Evolutionary conservation across 2,329 filamentous ascomycete genomes (phyloP), one percentile per base, ranked within the genome.

Genomic region (Trichoderma sp.): DNA sequence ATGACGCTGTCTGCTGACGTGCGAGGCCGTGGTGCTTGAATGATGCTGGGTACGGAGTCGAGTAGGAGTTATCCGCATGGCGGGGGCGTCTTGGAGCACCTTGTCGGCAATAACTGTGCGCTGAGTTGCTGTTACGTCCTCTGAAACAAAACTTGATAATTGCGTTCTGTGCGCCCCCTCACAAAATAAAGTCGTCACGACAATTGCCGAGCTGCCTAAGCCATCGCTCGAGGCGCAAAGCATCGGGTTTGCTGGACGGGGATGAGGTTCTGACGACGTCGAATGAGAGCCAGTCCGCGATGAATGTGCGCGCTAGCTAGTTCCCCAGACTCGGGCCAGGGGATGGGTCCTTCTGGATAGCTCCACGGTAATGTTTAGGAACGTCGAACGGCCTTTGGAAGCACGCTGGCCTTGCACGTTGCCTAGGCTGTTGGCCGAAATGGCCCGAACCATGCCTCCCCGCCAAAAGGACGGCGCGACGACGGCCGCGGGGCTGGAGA

Each of bases 371-470:
- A 49, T 49, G 47, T 49, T 49, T 49, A 49, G 47, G 47, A 49
- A 49, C 47, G 21, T 24, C n/a, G 10, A 10, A 21, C 40, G 61
- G 57, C 68, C 68, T 49, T 49, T 21, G 33, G 47, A 70, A 52
- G 21, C 56, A 60, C 61, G 37, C 58, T 47, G 56, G 68, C 21
- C 19, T 56, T 55, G 72, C 74, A 75, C 73, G 74, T 75, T 76
- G 70, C 70, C 61, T 57, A 70, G 61, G 58, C 58, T 71, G 59
- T 43, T 75, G 74, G 75, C 73, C 74, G 73, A 72, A 68, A 73
- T 68, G 72, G 71, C 69, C 75, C 72, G 71, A 43, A 73, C 70
- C 24, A 61, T 58, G 62, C 49, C 58, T 62, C 68, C 59, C 62
- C 66, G 52, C 43, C 49, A 27, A 37, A 16, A 43, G n/a, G 59